A percentile compares a stretch with the other conserved stretches of the same genome.
Conservation (phyloP, 2,329 filamentous ascomycete genomes). For the Elsinoe ampelina region DNA sequence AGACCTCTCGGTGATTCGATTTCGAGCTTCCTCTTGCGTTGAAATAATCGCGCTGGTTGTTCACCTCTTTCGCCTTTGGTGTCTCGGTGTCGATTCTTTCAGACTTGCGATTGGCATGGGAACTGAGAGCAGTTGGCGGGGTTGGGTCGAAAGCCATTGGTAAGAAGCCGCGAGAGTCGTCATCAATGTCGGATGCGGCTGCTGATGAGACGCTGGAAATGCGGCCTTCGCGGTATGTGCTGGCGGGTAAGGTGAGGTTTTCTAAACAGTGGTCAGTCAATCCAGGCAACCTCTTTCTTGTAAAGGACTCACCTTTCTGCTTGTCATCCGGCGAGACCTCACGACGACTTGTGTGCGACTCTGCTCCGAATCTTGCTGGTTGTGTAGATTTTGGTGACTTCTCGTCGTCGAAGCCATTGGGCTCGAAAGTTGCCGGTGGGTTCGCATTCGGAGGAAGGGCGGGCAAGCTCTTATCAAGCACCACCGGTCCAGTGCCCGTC, state of each 20-base stretch:
- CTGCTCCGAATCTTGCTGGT: not conserved
- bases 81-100: conserved; percentile 5
- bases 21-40: conserved; percentile 26
- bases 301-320: conserved; percentile 13
- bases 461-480: conserved; percentile 84
- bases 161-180: conserved; percentile 46
- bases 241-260: conserved; percentile 61
- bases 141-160: conserved; percentile 45
- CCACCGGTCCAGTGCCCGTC: conserved; percentile 42
- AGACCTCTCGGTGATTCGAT: conserved; percentile 31
- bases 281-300: not conserved
- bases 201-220: conserved; percentile 55
- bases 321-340: conserved; percentile 29
- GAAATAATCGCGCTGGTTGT: conserved; percentile 37
- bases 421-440: conserved; percentile 34
- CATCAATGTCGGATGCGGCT: conserved; percentile 47
- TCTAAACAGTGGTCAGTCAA: conserved; percentile 31
- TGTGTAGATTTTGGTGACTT: not conserved
- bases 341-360: conserved; percentile 15
- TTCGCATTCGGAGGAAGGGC: conserved; percentile 73
- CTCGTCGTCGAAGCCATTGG: not conserved
- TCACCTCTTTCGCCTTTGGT: conserved; percentile 22
- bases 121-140: conserved; percentile 23
- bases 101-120: conserved; percentile 13
- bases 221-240: conserved; percentile 67